Percentiles rank a stretch among this genome's conserved stretches.
phyloP scores from a whole-genome alignment of 2,329 filamentous ascomycete species.

The Sordariomycetes sp. region DNA sequence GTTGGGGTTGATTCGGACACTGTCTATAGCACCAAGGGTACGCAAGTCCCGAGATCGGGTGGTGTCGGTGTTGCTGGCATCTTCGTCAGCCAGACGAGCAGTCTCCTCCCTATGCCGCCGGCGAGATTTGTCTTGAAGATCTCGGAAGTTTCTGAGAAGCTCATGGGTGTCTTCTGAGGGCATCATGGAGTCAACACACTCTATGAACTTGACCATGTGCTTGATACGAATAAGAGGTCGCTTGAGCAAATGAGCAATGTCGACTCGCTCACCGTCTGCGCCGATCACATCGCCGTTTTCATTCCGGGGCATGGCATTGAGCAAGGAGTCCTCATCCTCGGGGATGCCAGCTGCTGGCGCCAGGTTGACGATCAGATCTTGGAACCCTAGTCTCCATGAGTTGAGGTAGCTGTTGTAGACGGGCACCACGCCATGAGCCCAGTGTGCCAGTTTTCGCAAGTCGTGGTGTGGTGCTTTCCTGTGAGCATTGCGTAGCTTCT shows the following conservation, averaged over 20 bases:
- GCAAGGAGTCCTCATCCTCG: conserved; percentile 51
- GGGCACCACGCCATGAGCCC: conserved; percentile 70
- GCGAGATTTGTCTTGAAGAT: conserved; percentile 67
- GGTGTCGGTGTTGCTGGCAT: conserved; percentile 74
- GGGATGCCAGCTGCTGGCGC: conserved; percentile 50
- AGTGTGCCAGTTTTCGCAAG: conserved; percentile 62
- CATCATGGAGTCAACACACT: conserved; percentile 50
- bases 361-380: conserved; percentile 88
- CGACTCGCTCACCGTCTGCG: conserved; percentile 77
- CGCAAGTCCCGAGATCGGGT: conserved; percentile 70
- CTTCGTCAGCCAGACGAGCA: conserved; percentile 72
- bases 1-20: conserved; percentile 62
- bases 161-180: conserved; percentile 36
- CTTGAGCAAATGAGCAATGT: conserved; percentile 89
- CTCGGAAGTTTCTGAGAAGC: conserved; percentile 48
- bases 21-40: conserved; percentile 62
- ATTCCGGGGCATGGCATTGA: conserved; percentile 51
- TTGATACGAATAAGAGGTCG: conserved; percentile 81
- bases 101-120: conserved; percentile 54
- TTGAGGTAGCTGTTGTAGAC: conserved; percentile 80
- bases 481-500: conserved; percentile 74
- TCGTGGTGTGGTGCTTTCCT: conserved; percentile 69
- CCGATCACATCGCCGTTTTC: conserved; percentile 59
- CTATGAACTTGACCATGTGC: conserved; percentile 76
- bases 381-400: conserved; percentile 87